Evolutionary conservation across 129 eudicot genomes (phyloP), one percentile per base, ranked within the genome.

Genomic region (Scalesia atractyloides): DNA sequence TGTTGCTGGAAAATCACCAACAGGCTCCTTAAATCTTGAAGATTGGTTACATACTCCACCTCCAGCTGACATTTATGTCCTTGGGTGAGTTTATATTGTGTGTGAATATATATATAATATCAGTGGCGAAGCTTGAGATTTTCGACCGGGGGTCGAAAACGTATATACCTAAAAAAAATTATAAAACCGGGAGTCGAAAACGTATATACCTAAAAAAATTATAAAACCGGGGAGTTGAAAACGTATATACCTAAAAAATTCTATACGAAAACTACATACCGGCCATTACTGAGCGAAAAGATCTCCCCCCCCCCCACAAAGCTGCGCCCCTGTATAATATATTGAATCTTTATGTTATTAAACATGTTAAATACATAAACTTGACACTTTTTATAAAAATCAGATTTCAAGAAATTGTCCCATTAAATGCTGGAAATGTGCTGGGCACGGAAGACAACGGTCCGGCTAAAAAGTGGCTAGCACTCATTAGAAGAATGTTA

Each of bases 381-480:
- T 3, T 30, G 34, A 70, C 48, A 64, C 56, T 50, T 18, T 22
- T 39, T 58, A 1, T 10, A 9, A 41, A 64, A 64, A 37, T 52
- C 79, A 93, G 98, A 83, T 93, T 93, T 77, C 98, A 93, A 75
- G 98, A 93, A 79, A 89, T 93, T 73, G 98, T 93, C 74, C 98
- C 98, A 59, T 74, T 92, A 72, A 92, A 92, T 85, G 98, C 98
- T 48, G 96, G 98, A 69, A 92, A 92, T 79, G 98, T 93, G 9
- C 73, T 93, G 73, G 98, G 98, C 17, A 85, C 98, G 59, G 98
- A 93, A 79, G 96, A 93, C 80, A 85, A 87, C 52, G 96, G 87
- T 0, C 98, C 98, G 11, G 96, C 98, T 72, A 87, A 79, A 69
- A 93, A 93, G 73, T 93, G 98, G 98, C 80, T 83, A 66, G 80